These are phyloP conservation scores for Alternaria triticina DNA, from an alignment of 2,329 filamentous ascomycete genomes.

Conservation along the genomic window DNA sequence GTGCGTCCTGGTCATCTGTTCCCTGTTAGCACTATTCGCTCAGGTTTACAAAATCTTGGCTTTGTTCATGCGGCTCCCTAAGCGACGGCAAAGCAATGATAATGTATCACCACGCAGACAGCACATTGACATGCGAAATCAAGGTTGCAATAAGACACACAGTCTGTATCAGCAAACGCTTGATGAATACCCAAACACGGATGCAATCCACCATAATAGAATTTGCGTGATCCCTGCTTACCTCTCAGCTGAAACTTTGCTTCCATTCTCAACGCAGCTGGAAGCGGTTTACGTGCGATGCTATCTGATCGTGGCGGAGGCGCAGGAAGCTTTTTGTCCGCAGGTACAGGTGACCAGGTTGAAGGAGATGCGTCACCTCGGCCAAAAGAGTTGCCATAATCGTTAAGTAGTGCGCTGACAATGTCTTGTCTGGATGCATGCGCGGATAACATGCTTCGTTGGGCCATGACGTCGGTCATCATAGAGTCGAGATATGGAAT, in stretches of 20 bases:
- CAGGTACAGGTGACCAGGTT: constrained; percentile 28
- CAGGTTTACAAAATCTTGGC: not conserved
- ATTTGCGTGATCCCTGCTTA: constrained; percentile 20
- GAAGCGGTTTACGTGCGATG: constrained; percentile 32
- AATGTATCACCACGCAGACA: not conserved
- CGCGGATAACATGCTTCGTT: constrained; percentile 30
- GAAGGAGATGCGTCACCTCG: constrained; percentile 30
- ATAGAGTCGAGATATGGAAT: constrained; percentile 5
- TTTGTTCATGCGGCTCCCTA: not conserved
- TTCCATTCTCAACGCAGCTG: constrained; percentile 32
- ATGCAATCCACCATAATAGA: not conserved
- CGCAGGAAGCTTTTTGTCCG: constrained; percentile 40
- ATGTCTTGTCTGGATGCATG: constrained; percentile 46
- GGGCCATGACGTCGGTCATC: constrained; percentile 38
- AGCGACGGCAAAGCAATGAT: not conserved
- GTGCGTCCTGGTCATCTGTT: constrained; percentile 20
- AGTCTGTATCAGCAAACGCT: not conserved
- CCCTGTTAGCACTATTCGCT: constrained; percentile 3
- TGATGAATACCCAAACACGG: not conserved
- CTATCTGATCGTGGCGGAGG: constrained; percentile 36
- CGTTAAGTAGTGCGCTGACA: constrained; percentile 47
- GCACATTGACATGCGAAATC: constrained; percentile 1
- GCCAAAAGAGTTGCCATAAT: constrained; percentile 45
- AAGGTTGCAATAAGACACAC: not conserved
- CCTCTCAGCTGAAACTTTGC: constrained; percentile 46